These are phyloP conservation scores for Arctium minus DNA, from an alignment of 129 eudicot genomes.

Conservation along the genomic window DNA sequence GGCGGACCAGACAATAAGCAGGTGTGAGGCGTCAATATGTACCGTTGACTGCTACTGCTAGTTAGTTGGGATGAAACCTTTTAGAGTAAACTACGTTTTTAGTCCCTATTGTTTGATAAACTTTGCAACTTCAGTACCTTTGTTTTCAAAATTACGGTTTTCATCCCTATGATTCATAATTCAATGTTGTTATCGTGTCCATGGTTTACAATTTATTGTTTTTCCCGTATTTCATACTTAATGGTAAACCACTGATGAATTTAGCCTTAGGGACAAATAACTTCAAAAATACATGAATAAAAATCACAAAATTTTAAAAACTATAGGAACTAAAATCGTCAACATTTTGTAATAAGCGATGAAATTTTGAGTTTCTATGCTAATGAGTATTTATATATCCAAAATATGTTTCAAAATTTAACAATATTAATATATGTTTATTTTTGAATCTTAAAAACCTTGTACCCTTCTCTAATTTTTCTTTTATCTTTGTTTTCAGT, in stretches of 20 bases:
- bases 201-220: background rate
- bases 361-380: too few relatives aligned
- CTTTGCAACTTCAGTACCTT: background rate
- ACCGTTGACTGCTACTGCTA: background rate
- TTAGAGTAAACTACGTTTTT: background rate
- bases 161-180: too few relatives aligned
- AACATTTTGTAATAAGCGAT: too few relatives aligned
- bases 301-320: too few relatives aligned
- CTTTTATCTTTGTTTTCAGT: too few relatives aligned
- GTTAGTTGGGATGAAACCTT: background rate
- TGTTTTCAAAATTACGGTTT: background rate
- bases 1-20: background rate
- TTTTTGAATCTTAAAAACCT: too few relatives aligned
- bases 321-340: too few relatives aligned
- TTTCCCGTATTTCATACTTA: background rate
- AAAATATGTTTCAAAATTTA: too few relatives aligned
- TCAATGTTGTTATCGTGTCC: background rate
- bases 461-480: too few relatives aligned
- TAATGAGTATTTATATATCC: too few relatives aligned
- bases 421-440: too few relatives aligned
- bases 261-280: background rate
- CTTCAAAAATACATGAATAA: background rate
- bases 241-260: background rate
- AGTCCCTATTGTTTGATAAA: background rate
- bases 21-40: background rate